A percentile compares a stretch with the other conserved stretches of the same genome.
Conservation (phyloP, 2,329 filamentous ascomycete species). For the Ascochyta lentis region DNA sequence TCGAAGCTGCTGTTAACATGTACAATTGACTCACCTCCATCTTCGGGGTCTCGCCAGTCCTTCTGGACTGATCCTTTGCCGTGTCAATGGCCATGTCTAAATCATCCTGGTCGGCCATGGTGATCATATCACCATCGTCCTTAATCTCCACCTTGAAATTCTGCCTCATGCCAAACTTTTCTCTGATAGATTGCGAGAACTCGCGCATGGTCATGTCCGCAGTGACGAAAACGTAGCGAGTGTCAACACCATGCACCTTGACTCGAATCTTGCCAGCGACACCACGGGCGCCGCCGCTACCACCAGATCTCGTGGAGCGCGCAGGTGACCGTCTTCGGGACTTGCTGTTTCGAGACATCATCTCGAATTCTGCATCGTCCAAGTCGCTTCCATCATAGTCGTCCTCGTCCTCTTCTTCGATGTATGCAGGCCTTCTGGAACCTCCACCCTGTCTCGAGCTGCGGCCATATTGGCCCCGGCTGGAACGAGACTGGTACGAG, state of each 20-base stretch:
- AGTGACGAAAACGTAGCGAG: conserved; percentile 88
- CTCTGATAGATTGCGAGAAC: conserved; percentile 78
- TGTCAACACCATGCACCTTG: conserved; percentile 88
- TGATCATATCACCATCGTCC: conserved; percentile 96
- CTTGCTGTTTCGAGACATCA: conserved; percentile 62
- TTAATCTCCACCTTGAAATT: conserved; percentile 88
- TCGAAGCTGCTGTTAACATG: background rate
- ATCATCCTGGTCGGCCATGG: conserved; percentile 95
- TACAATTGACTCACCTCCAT: conserved; percentile 77
- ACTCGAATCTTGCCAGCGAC: conserved; percentile 76
- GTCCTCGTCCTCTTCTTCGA: conserved; percentile 82
- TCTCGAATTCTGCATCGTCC: conserved; percentile 81
- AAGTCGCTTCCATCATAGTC: conserved; percentile 74
- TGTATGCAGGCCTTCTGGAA: conserved; percentile 64
- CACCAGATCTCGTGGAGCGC: conserved; percentile 44
- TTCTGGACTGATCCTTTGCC: conserved; percentile 71
- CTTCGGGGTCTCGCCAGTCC: conserved; percentile 86
- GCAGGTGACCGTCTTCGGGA: conserved; percentile 52
- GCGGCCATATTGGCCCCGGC: conserved; percentile 36
- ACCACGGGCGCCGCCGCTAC: conserved; percentile 57
- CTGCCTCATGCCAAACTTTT: conserved; percentile 81
- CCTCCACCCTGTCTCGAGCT: conserved; percentile 46
- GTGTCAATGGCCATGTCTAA: conserved; percentile 82
- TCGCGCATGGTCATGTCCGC: conserved; percentile 75
- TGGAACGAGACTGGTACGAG: conserved; percentile 60